Percentiles rank a stretch among this genome's conserved stretches.
Evolutionary conservation across 805 yeast species (phyloP).

Genomic region (Ogataea chonburiensis): DNA sequence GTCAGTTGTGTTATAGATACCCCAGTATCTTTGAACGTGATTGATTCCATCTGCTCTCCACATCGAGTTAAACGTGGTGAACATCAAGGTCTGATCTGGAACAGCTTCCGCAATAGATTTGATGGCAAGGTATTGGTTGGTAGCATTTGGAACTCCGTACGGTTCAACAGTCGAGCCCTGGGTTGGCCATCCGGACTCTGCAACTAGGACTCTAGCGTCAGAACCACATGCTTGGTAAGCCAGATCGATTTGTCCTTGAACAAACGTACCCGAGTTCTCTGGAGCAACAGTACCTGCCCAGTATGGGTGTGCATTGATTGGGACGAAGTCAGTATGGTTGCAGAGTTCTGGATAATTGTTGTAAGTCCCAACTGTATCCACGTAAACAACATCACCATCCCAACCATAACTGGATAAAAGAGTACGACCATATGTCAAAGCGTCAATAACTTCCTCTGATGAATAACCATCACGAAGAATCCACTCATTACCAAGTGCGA

Average conservation of each 20-base stretch:
- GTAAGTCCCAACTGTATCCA: constrained; percentile 61
- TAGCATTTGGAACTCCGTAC: background rate
- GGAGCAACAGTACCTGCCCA: background rate
- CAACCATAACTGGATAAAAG: constrained; percentile 46
- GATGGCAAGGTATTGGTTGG: background rate
- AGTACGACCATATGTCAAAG: constrained; percentile 46
- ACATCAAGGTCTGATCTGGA: background rate
- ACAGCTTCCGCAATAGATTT: background rate
- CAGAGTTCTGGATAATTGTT: constrained; percentile 51
- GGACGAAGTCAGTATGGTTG: constrained; percentile 56
- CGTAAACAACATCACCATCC: constrained; percentile 57
- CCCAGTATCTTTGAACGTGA: background rate
- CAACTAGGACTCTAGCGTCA: background rate
- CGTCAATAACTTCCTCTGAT: constrained; percentile 44
- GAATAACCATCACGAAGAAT: constrained; percentile 51
- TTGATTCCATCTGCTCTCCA: background rate
- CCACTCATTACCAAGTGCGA: constrained; percentile 62
- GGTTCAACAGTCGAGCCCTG: background rate
- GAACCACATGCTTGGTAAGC: background rate
- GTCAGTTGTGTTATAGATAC: background rate
- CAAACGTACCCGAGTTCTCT: background rate
- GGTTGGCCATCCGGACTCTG: background rate
- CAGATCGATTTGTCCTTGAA: background rate
- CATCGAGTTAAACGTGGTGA: background rate
- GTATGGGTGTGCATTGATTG: constrained; percentile 38